Evolutionary conservation across 1,139 yeast species (phyloP), one percentile per base, ranked within the genome.

Genomic region (Pichia sp.): DNA sequence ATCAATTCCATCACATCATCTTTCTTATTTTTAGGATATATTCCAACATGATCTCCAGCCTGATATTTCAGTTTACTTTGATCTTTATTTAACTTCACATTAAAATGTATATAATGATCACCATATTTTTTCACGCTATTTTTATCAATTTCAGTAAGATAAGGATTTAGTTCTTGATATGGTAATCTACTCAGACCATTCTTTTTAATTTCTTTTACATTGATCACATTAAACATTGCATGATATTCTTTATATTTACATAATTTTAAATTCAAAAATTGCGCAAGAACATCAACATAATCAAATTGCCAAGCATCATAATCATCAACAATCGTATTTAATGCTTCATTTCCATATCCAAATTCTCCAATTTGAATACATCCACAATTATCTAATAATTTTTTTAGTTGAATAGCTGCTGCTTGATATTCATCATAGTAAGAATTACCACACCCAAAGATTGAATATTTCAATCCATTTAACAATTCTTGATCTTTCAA

Each of bases 11-110:
- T 70, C 32, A 88, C 80, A 55, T 85, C 80, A 54, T 76, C 83
- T 53, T 75, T 67, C 4, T 88, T 67, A 63, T 93, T 93, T 31
- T 87, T 82, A 25, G 97, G 89, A 87, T 95, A 84, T 39, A 93
- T 68, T 13, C 96, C 98, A 50, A 91, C 68, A 65, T 93, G 98
- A 61, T 91, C 98, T 59, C 99, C 98, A 8, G 97, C 87, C 41
- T 86, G 70, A 62, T 91, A 93, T 55, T 80, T 79, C 59, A 91
- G 67, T 55, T 81, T 80, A 9, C 91, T 76, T 25, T 67, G 73
- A 1, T 81, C 66, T 33, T 85, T 66, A 56, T 87, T 95, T 53
- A 91, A 74, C 59, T 89, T 96, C 2, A 49, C 15, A 13, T 41
- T 26, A 45, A 80, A 76, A 59, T 89, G 96, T 41, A 89, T 74